Percentiles rank a stretch among this genome's conserved stretches.
Evolutionary conservation across 2,329 filamentous ascomycete genomes (phyloP).

Genomic region (Talaromyces verruculosus): DNA sequence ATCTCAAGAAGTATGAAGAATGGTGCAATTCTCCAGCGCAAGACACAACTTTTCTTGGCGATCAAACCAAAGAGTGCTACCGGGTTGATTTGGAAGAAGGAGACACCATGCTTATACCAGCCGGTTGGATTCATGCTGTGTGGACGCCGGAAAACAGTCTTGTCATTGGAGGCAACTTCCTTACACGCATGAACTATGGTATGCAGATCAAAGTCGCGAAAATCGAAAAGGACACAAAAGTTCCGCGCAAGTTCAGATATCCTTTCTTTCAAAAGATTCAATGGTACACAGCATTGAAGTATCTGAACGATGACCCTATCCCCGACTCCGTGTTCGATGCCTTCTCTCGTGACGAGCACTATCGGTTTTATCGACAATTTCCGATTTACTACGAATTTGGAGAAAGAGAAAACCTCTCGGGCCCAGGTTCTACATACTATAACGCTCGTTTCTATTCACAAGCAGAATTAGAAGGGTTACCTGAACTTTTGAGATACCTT

Average conservation of each 20-base stretch:
- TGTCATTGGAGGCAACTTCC: constrained; percentile 70
- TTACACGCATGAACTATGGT: constrained; percentile 64
- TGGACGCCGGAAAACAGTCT: constrained; percentile 69
- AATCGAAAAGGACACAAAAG: constrained; percentile 67
- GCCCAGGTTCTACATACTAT: constrained; percentile 54
- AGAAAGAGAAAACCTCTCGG: constrained; percentile 53
- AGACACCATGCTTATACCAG: constrained; percentile 70
- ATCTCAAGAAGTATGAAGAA: constrained; percentile 69
- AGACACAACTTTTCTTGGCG: constrained; percentile 64
- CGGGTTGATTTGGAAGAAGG: constrained; percentile 65
- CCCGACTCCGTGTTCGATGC: constrained; percentile 56
- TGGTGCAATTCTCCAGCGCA: constrained; percentile 68
- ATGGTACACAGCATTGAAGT: constrained; percentile 66
- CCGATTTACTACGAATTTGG: constrained; percentile 61
- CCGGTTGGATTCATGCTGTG: constrained; percentile 70
- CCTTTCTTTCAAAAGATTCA: constrained; percentile 69
- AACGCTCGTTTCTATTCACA: constrained; percentile 64
- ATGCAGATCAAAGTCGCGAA: constrained; percentile 67
- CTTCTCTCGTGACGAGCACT: constrained; percentile 56
- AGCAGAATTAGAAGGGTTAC: constrained; percentile 60
- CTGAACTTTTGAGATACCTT: constrained; percentile 60
- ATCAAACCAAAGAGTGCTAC: constrained; percentile 66
- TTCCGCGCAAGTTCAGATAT: constrained; percentile 65
- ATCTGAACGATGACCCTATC: constrained; percentile 64
- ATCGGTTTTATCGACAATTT: constrained; percentile 53